A percentile compares a stretch with the other conserved stretches of the same genome.
These are phyloP conservation scores for Zanthoxylum bungeanum DNA, from an alignment of 345 rosid genomes.

Conservation along the genomic window DNA sequence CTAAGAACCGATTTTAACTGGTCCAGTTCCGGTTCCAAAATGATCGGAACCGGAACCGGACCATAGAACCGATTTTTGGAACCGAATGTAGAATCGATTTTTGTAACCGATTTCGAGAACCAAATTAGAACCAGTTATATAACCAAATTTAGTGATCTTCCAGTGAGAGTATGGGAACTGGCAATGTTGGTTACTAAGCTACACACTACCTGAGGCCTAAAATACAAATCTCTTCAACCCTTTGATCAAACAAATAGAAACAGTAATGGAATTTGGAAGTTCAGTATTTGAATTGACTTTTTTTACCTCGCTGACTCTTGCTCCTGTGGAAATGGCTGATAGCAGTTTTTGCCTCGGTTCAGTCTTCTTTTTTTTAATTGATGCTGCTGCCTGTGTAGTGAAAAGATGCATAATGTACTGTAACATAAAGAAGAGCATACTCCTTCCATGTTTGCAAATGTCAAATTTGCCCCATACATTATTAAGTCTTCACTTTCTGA, in stretches of 20 bases:
- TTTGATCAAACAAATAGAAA: conserved; percentile 7
- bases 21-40: too few relatives aligned
- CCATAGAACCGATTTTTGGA: too few relatives aligned
- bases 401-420: not conserved
- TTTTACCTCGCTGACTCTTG: conserved; percentile 40
- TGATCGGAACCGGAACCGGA: too few relatives aligned
- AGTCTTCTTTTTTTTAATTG: conserved; percentile 63
- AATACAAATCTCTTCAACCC: not conserved
- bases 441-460: conserved; percentile 63
- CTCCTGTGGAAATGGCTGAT: conserved; percentile 61
- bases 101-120: too few relatives aligned
- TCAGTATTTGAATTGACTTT: not conserved
- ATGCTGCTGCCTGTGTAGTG: conserved; percentile 68
- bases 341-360: conserved; percentile 78
- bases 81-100: too few relatives aligned
- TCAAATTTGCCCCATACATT: conserved; percentile 58
- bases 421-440: conserved; percentile 11
- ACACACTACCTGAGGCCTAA: not conserved
- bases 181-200: too few relatives aligned
- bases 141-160: too few relatives aligned
- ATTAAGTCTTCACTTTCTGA: conserved; percentile 36
- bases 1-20: too few relatives aligned
- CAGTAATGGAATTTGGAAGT: too few relatives aligned
- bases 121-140: too few relatives aligned
- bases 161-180: too few relatives aligned